Conservation (phyloP, 2,329 filamentous ascomycete genomes). For the Alternaria atra region DNA sequence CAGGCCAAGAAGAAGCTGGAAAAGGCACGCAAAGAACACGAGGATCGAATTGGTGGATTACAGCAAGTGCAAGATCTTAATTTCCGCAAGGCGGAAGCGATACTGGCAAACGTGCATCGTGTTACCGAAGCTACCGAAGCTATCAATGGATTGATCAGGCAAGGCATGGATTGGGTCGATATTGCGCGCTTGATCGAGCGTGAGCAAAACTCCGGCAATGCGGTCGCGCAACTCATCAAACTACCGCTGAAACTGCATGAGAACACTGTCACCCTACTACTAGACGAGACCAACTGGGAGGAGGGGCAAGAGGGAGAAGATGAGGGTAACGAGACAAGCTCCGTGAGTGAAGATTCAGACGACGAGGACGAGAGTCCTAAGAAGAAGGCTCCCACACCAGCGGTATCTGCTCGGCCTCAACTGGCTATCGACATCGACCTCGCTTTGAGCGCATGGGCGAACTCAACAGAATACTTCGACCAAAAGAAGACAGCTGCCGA, state of each 20-base stretch:
- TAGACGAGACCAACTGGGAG: conserved; percentile 74
- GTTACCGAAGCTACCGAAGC: conserved; percentile 94
- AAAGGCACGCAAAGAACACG: conserved; percentile 82
- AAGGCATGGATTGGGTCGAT: conserved; percentile 98
- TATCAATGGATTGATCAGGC: conserved; percentile 87
- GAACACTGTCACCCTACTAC: conserved; percentile 81
- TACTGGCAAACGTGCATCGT: conserved; percentile 87
- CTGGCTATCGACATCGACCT: conserved; percentile 87
- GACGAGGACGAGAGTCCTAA: conserved; percentile 60
- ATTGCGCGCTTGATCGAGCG: conserved; percentile 87
- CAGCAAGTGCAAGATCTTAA: conserved; percentile 84
- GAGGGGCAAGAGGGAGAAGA: conserved; percentile 68
- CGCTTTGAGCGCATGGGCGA: conserved; percentile 81
- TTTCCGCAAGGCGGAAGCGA: conserved; percentile 85
- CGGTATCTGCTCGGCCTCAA: conserved; percentile 50
- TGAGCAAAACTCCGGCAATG: conserved; percentile 81
- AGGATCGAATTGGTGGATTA: conserved; percentile 82
- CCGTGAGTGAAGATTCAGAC: conserved; percentile 71
- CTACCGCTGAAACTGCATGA: conserved; percentile 89
- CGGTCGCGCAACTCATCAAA: conserved; percentile 86
- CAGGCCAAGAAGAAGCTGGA: conserved; percentile 85
- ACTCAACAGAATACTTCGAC: conserved; percentile 90
- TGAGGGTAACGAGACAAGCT: conserved; percentile 68
- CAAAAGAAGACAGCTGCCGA: conserved; percentile 83
- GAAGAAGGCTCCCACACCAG: conserved; percentile 57